A percentile compares a stretch with the other conserved stretches of the same genome.
phyloP scores from a whole-genome alignment of 2,329 filamentous ascomycete genomes.

The Colletotrichum sublineola region DNA sequence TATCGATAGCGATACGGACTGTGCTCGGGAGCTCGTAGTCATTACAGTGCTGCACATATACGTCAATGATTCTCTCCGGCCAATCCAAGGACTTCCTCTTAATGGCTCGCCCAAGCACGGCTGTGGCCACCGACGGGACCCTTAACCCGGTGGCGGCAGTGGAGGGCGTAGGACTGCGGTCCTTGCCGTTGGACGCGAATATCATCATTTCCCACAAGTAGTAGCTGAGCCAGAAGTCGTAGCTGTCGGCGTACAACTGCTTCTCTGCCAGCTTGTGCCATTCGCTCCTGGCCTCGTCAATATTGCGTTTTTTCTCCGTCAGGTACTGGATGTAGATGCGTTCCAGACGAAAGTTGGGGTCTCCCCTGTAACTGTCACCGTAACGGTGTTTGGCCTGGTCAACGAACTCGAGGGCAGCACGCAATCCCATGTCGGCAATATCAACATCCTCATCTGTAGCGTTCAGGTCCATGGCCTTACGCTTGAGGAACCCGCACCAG shows the following conservation, averaged over 20 bases:
- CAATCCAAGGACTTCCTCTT: slow-evolving; percentile 75
- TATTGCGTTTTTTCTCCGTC: slow-evolving; percentile 83
- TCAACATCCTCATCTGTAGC: slow-evolving; percentile 87
- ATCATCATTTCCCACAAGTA: slow-evolving; percentile 91
- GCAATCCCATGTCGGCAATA: slow-evolving; percentile 89
- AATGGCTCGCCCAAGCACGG: slow-evolving; percentile 80
- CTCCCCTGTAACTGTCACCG: slow-evolving; percentile 82
- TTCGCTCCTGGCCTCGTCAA: slow-evolving; percentile 80
- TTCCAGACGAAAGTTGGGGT: slow-evolving; percentile 89
- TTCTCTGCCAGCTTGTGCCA: slow-evolving; percentile 79
- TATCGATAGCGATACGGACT: slow-evolving; percentile 80
- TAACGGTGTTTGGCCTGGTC: slow-evolving; percentile 82
- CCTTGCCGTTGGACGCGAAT: slow-evolving; percentile 64
- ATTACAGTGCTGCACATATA: slow-evolving; percentile 85
- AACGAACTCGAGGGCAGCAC: slow-evolving; percentile 87
- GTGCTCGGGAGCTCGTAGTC: slow-evolving; percentile 87
- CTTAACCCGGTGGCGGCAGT: slow-evolving; percentile 63
- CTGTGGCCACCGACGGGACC: slow-evolving; percentile 80
- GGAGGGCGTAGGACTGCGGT: slow-evolving; percentile 65
- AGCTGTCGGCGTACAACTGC: slow-evolving; percentile 78
- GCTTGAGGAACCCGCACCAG: slow-evolving; percentile 94
- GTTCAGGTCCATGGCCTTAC: slow-evolving; percentile 81
- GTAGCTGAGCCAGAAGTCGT: slow-evolving; percentile 94
- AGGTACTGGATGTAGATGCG: slow-evolving; percentile 93
- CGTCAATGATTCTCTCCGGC: slow-evolving; percentile 81